phyloP scores from a whole-genome alignment of 1,284 basidiomycete genomes.

The Microbotryum intermedium region DNA sequence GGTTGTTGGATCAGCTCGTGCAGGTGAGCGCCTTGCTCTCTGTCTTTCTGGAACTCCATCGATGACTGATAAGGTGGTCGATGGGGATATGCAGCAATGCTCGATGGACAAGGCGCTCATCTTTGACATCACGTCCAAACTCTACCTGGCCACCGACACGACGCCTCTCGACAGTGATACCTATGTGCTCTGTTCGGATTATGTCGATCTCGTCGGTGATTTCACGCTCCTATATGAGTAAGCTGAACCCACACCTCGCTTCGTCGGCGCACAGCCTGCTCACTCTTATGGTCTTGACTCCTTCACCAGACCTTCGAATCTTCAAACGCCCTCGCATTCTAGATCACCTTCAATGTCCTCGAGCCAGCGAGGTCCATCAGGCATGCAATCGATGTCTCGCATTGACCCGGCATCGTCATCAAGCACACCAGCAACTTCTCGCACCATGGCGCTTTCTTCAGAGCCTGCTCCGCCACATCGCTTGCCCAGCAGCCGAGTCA shows the following conservation, averaged over 20 bases:
- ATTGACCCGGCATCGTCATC: background rate
- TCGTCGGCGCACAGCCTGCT: background rate
- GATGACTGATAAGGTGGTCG: background rate
- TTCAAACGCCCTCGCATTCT: constrained; percentile 1
- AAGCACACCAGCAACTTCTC: no score
- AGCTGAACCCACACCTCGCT: background rate
- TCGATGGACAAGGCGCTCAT: constrained; percentile 86
- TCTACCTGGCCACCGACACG: constrained; percentile 86
- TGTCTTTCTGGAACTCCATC: background rate
- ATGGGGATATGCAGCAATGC: constrained; percentile 53
- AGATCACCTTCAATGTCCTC: constrained; percentile 4
- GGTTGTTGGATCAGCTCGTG: constrained; percentile 70
- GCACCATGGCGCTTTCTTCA: no score
- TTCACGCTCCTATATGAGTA: constrained; percentile 45
- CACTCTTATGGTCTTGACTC: background rate
- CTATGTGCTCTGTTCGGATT: constrained; percentile 82
- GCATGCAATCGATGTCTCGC: background rate
- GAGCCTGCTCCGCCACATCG: background rate
- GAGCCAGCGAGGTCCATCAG: background rate
- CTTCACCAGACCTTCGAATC: constrained; percentile 4
- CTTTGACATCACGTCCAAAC: constrained; percentile 74
- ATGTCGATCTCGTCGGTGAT: constrained; percentile 74
- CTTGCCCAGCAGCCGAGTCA: constrained; percentile 21
- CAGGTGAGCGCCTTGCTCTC: constrained; percentile 47
- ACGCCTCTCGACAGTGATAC: constrained; percentile 83